A percentile compares a stretch with the other conserved stretches of the same genome.
These are phyloP conservation scores for Alternaria conjuncta DNA, from an alignment of 2,329 filamentous ascomycete species.

Conservation along the genomic window DNA sequence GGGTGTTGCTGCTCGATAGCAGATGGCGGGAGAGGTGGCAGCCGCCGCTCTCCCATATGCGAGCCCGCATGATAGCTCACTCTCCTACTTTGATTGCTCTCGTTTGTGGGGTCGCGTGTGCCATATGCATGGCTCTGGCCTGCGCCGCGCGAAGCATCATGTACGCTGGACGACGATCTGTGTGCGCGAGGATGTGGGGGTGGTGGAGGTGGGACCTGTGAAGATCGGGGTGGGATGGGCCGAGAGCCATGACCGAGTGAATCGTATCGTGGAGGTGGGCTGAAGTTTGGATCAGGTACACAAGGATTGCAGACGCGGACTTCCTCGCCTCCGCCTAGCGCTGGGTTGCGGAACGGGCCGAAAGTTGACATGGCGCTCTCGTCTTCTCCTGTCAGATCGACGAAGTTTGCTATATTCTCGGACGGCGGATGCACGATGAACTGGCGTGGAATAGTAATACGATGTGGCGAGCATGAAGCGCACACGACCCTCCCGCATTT, in stretches of 20 bases:
- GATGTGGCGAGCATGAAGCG: slow-evolving; percentile 85
- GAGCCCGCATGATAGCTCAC: slow-evolving; percentile 34
- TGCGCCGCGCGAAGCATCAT: slow-evolving; percentile 22
- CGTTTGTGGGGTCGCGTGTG: slow-evolving; percentile 27
- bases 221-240: slow-evolving; percentile 11
- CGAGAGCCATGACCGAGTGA: slow-evolving; percentile 6
- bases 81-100: slow-evolving; percentile 25
- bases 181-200: slow-evolving; percentile 27
- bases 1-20: slow-evolving; percentile 18
- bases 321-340: slow-evolving; percentile 68
- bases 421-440: slow-evolving; percentile 80
- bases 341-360: slow-evolving; percentile 52
- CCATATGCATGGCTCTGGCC: slow-evolving; percentile 25
- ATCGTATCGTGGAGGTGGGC: slow-evolving; percentile 61
- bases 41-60: slow-evolving; percentile 31
- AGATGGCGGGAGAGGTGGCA: slow-evolving; percentile 28
- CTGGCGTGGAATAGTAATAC: slow-evolving; percentile 91
- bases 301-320: slow-evolving; percentile 76
- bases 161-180: slow-evolving; percentile 28
- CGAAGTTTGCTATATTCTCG: slow-evolving; percentile 33
- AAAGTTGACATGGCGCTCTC: slow-evolving; percentile 34
- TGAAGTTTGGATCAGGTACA: slow-evolving; percentile 71
- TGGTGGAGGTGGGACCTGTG: slow-evolving; percentile 12
- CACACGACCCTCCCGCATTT: slow-evolving; percentile 96
- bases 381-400: slow-evolving; percentile 55